phyloP scores from a whole-genome alignment of 78 protist genomes.

The Bigelowiella natans region DNA sequence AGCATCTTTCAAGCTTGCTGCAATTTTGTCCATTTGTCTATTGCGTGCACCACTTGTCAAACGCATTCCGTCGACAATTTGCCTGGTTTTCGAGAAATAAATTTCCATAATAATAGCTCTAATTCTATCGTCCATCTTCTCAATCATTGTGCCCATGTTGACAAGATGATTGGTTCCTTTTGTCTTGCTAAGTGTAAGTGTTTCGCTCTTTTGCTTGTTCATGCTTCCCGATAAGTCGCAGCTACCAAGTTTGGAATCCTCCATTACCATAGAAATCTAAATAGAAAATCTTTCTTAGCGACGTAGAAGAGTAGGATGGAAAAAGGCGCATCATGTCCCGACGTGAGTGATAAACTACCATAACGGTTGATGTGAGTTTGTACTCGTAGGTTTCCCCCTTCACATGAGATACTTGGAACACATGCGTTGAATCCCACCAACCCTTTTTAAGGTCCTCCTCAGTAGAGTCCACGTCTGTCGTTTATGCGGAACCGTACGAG shows the following conservation, averaged over 20 bases:
- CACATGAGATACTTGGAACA: not conserved
- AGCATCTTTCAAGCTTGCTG: not conserved
- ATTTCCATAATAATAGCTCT: not conserved
- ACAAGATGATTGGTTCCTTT: not conserved
- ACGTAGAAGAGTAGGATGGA: too few relatives aligned
- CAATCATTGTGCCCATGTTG: not conserved
- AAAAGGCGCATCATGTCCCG: too few relatives aligned
- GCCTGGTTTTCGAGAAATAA: not conserved
- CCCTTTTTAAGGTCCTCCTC: not conserved
- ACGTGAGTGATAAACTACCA: too few relatives aligned
- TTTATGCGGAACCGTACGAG: too few relatives aligned
- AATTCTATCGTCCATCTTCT: not conserved
- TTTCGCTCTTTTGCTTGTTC: not conserved
- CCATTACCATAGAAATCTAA: not conserved
- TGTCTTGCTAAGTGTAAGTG: not conserved
- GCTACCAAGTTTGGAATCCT: not conserved
- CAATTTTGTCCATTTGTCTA: not conserved
- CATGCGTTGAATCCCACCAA: not conserved
- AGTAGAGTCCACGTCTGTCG: not conserved
- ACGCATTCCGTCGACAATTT: not conserved
- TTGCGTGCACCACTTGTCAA: not conserved
- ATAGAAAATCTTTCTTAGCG: too few relatives aligned
- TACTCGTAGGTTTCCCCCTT: not conserved
- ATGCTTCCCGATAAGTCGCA: not conserved
- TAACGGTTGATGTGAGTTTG: not conserved